Evolutionary conservation across 176 grass and related monocot species (phyloP).

Genomic region (Cenchrus fungigraminus): DNA sequence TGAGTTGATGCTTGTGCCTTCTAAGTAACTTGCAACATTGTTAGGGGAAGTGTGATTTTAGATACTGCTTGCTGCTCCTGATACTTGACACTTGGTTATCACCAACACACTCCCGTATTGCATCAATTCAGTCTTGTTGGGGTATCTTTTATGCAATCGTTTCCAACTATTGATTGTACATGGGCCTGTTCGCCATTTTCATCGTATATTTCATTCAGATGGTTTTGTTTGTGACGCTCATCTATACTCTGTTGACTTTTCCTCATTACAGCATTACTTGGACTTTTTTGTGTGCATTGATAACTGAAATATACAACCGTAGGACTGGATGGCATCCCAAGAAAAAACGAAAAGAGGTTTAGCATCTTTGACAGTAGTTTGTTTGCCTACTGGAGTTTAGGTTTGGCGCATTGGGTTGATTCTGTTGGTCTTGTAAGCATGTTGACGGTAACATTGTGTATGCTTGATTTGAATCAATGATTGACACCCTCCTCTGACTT

Average conservation of each 20-base stretch:
- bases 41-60: too few species aligned
- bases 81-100: too few species aligned
- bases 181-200: neutral
- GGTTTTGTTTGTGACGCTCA: neutral
- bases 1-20: neutral
- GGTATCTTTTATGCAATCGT: neutral
- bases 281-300: neutral
- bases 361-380: neutral
- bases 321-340: neutral
- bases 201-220: neutral
- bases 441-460: neutral
- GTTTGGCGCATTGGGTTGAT: neutral
- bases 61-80: too few species aligned
- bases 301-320: neutral
- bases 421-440: neutral
- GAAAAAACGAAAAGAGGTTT: neutral
- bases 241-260: neutral
- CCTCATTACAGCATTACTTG: neutral
- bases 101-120: too few species aligned
- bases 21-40: neutral
- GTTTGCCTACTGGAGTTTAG: neutral
- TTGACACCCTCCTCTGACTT: neutral
- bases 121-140: neutral
- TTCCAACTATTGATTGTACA: neutral
- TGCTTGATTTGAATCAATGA: neutral